Conservation (phyloP, 495 filamentous ascomycete species). For the Penicillium waksmanii region DNA sequence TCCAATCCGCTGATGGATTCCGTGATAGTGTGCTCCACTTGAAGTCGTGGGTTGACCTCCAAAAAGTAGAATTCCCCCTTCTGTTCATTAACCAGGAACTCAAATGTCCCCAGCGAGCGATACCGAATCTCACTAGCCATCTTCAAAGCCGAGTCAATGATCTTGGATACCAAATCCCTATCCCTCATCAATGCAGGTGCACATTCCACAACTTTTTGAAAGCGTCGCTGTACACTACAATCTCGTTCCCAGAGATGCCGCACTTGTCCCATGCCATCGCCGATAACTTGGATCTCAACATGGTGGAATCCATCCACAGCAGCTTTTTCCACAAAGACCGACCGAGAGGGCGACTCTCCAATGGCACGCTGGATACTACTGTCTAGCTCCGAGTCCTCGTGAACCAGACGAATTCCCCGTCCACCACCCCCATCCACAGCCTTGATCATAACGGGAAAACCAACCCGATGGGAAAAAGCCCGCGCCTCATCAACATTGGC, state of each 20-base stretch:
- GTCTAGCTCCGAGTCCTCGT: constrained; percentile 38
- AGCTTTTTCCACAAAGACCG: constrained; percentile 58
- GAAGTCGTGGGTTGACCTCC: constrained; percentile 66
- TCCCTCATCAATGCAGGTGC: constrained; percentile 48
- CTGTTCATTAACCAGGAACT: constrained; percentile 63
- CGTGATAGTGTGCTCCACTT: constrained; percentile 59
- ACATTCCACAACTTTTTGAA: constrained; percentile 57
- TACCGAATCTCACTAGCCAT: constrained; percentile 54
- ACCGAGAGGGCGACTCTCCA: constrained; percentile 54
- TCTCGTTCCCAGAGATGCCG: constrained; percentile 61
- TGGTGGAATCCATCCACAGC: constrained; percentile 56
- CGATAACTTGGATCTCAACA: constrained; percentile 62
- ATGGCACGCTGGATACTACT: constrained; percentile 46
- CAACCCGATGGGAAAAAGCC: constrained; percentile 46
- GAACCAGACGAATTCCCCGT: constrained; percentile 51
- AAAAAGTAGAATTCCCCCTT: constrained; percentile 62
- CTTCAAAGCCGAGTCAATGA: constrained; percentile 44
- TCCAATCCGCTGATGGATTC: constrained; percentile 59
- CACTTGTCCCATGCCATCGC: constrained; percentile 55
- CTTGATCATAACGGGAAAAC: constrained; percentile 63
- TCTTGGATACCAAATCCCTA: constrained; percentile 38
- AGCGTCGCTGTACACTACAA: constrained; percentile 62
- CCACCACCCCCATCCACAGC: constrained; percentile 58
- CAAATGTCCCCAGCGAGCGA: constrained; percentile 60
- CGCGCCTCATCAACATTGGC: constrained; percentile 39